These are phyloP conservation scores for Salvia splendens DNA, from an alignment of 257 asterid genomes.

Conservation along the genomic window DNA sequence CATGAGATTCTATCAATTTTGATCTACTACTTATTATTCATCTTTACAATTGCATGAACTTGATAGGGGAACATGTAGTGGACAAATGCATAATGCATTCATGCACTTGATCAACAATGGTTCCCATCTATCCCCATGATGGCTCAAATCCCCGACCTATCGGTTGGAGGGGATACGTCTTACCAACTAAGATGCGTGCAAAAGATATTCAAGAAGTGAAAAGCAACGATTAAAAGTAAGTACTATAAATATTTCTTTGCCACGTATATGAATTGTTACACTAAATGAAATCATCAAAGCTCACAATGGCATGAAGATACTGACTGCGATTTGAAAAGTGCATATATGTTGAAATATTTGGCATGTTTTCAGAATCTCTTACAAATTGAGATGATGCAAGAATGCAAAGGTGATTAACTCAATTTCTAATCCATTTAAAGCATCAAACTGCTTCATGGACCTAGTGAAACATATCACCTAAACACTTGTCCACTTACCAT, in stretches of 20 bases:
- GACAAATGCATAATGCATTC: background rate
- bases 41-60: too few relatives aligned
- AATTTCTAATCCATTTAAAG: conserved; percentile 5
- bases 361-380: background rate
- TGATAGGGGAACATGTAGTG: background rate
- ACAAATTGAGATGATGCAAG: conserved; percentile 3
- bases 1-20: too few relatives aligned
- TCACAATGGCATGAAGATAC: background rate
- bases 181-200: too few relatives aligned
- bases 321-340: background rate
- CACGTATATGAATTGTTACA: background rate
- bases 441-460: conserved; percentile 41
- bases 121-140: too few relatives aligned
- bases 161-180: too few relatives aligned
- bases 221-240: conserved; percentile 1
- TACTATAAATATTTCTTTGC: background rate
- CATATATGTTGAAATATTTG: conserved; percentile 2
- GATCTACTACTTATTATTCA: too few relatives aligned
- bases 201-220: conserved; percentile 17
- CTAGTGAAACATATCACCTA: conserved; percentile 56
- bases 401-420: conserved; percentile 12
- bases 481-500: conserved; percentile 66
- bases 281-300: background rate
- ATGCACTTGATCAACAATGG: too few relatives aligned
- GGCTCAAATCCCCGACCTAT: too few relatives aligned